These are phyloP conservation scores for Picea glauca DNA, from an alignment of 75 land plant genomes.

Conservation along the genomic window DNA sequence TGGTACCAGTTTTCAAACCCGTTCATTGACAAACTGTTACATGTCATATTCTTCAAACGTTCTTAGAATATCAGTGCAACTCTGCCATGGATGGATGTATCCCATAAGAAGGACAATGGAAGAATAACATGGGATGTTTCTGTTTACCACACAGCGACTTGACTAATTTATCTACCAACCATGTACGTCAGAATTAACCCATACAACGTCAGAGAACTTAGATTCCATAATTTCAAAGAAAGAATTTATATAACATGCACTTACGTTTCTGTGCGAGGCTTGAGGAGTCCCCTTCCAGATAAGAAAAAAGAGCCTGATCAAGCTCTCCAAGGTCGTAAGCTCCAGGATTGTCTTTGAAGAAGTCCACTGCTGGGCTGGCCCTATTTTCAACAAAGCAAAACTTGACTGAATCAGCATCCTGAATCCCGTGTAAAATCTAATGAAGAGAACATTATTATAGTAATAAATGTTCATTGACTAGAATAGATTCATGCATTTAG, in stretches of 20 bases:
- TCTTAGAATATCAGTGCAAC: not conserved
- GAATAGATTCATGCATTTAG: not conserved
- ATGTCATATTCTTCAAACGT: constrained; percentile 10
- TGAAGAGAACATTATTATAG: not conserved
- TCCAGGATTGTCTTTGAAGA: constrained; percentile 20
- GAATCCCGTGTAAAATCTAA: not conserved
- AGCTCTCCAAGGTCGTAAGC: constrained; percentile 62
- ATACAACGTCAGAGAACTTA: not conserved
- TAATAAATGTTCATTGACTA: not conserved
- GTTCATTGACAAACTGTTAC: constrained; percentile 10
- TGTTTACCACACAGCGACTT: too few species aligned
- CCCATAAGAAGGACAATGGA: not conserved
- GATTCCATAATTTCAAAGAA: not conserved
- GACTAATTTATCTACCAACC: too few species aligned
- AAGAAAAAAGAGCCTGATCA: constrained; percentile 66
- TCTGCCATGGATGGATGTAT: constrained; percentile 8
- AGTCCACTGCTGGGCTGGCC: not conserved
- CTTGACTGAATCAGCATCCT: not conserved
- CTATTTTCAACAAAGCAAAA: not conserved
- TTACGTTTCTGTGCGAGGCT: constrained; percentile 37
- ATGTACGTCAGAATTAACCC: not conserved
- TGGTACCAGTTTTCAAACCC: not conserved
- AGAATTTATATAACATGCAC: constrained; percentile 1
- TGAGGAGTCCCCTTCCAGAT: constrained; percentile 44
- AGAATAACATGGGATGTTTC: too few species aligned